These are phyloP conservation scores for Saccharomycopsis babjevae DNA, from an alignment of 805 yeast genomes.

Conservation along the genomic window DNA sequence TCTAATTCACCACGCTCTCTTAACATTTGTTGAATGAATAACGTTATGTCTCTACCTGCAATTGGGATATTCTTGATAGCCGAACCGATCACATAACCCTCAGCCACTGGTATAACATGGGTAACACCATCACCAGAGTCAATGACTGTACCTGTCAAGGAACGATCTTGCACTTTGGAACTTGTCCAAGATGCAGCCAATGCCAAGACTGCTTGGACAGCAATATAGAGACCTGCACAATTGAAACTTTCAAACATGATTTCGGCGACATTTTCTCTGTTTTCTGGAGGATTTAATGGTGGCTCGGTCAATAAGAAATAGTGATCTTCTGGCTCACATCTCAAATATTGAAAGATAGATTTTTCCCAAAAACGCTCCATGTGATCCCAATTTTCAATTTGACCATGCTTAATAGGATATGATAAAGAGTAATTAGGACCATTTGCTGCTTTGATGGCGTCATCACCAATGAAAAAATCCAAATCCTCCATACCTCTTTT, in stretches of 20 bases:
- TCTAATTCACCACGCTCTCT: constrained; percentile 97
- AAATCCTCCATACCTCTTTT: constrained; percentile 81
- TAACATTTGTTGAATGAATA: constrained; percentile 81
- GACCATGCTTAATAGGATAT: constrained; percentile 96
- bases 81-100: constrained; percentile 96
- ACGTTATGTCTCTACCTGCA: constrained; percentile 97
- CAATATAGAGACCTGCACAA: constrained; percentile 96
- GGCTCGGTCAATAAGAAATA: constrained; percentile 94
- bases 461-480: constrained; percentile 93
- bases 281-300: constrained; percentile 98
- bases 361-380: constrained; percentile 99
- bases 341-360: constrained; percentile 87
- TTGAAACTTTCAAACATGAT: constrained; percentile 98
- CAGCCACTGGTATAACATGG: constrained; percentile 98
- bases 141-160: constrained; percentile 95
- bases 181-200: constrained; percentile 99
- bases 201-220: constrained; percentile 97
- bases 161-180: constrained; percentile 86
- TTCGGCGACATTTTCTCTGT: constrained; percentile 97
- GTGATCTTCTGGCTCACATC: constrained; percentile 99
- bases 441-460: constrained; percentile 83
- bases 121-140: constrained; percentile 99
- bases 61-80: constrained; percentile 96
- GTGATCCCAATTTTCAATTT: constrained; percentile 98
- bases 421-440: constrained; percentile 81